Evolutionary conservation across 1,284 basidiomycete genomes (phyloP).

Genomic region (Cystobasidium pallidum): DNA sequence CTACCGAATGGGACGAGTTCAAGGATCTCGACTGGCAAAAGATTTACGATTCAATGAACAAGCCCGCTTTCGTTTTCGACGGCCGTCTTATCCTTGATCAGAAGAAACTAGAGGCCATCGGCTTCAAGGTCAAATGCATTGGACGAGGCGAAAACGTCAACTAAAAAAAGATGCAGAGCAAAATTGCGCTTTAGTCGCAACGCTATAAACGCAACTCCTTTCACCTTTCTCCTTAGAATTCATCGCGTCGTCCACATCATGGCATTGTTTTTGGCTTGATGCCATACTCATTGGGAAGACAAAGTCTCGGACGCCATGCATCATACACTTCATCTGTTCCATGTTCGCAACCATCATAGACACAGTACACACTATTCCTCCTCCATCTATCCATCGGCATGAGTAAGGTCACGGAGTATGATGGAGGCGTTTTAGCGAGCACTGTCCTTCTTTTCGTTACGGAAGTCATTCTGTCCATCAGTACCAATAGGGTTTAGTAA

Average conservation of each 20-base stretch:
- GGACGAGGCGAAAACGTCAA: conserved; percentile 52
- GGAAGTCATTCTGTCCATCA: not conserved
- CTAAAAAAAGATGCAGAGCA: conserved; percentile 16
- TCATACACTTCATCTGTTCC: no score
- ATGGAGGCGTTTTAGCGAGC: no score
- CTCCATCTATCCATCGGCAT: no score
- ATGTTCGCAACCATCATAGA: no score
- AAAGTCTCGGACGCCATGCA: no score
- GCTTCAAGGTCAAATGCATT: conserved; percentile 76
- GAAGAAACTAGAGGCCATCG: conserved; percentile 76
- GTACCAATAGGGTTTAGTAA: not conserved
- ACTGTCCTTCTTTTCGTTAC: not conserved
- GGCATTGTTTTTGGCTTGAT: no score
- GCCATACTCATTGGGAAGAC: no score
- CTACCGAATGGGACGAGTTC: conserved; percentile 92
- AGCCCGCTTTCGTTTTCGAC: conserved; percentile 71
- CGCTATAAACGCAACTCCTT: no score
- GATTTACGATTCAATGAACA: conserved; percentile 87
- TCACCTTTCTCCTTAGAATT: no score
- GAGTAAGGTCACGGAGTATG: no score
- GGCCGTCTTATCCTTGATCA: conserved; percentile 83
- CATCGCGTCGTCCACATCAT: not conserved
- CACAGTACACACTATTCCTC: no score
- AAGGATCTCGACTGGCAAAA: conserved; percentile 82
- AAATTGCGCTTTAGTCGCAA: not conserved